phyloP scores from a whole-genome alignment of 805 yeast genomes.

The Saccharomycopsis fermentans region DNA sequence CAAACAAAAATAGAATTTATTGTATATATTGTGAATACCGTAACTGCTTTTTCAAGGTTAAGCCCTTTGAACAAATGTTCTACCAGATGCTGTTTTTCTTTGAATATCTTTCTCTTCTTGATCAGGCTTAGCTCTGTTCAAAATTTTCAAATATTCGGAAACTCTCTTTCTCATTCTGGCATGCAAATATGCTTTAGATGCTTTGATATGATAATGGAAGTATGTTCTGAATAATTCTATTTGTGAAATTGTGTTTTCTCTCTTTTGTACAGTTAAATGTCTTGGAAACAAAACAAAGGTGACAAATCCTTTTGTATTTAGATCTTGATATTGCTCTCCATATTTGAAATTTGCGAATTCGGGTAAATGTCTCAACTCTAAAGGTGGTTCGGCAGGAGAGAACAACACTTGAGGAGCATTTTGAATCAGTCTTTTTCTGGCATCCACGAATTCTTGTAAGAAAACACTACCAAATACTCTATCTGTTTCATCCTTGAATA shows the following conservation, averaged over 20 bases:
- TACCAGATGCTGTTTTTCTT: constrained; percentile 25
- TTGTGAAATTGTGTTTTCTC: constrained; percentile 84
- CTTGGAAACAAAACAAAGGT: constrained; percentile 76
- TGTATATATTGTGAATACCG: not conserved
- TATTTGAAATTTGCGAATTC: constrained; percentile 21
- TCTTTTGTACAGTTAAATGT: constrained; percentile 54
- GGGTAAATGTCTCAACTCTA: constrained; percentile 53
- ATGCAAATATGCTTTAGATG: constrained; percentile 96
- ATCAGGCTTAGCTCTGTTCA: constrained; percentile 95
- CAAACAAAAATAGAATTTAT: not conserved
- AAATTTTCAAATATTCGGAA: constrained; percentile 83
- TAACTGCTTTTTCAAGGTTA: not conserved
- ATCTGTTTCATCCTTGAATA: constrained; percentile 95
- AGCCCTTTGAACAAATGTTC: constrained; percentile 15
- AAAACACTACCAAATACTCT: constrained; percentile 83
- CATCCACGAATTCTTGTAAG: constrained; percentile 89
- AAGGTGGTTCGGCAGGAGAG: constrained; percentile 85
- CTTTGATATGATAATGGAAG: constrained; percentile 97
- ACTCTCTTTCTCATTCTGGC: constrained; percentile 97
- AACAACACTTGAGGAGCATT: constrained; percentile 97
- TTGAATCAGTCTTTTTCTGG: constrained; percentile 90
- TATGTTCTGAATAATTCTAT: constrained; percentile 89
- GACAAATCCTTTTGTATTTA: constrained; percentile 35
- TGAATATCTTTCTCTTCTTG: constrained; percentile 59
- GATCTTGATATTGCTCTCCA: constrained; percentile 24